Base-by-base conservation (phyloP, 1,284 basidiomycete species). In the Schizopora paradoxa region DNA sequence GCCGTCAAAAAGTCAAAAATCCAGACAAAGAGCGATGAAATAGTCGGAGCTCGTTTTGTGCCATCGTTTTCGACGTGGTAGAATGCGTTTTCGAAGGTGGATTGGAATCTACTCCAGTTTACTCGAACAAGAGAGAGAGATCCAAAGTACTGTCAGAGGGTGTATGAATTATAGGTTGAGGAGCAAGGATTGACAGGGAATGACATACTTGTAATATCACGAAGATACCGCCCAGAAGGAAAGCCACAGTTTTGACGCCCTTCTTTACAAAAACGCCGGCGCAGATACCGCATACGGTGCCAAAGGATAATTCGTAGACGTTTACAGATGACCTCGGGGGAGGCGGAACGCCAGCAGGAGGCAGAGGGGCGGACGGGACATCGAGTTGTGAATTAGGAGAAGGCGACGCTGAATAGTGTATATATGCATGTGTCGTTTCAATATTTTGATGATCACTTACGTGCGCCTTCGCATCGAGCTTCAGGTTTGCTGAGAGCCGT, bases 241-340 rank as follows among this genome's bases (percentile, higher is more conserved):
- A 93, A 0, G 92, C 94, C 18, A 89, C 64, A 2, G 79, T 69
- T 62, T 84, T 91, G 29, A 86, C 80, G 23, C 94, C 94, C 65
- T 96, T 96, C 69, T 95, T 96, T 57, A 96, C 74, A 61, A 98
- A 98, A 0, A 97, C 76, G 0, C 94, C 94, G 0, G 91, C 82
- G 58, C 91, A 97, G 40, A 97, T 63, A 2, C 93, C 91, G 49
- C 83, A 81, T 1, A 88, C 79, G 10, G 90, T 88, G 25, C 94
- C 93, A 60, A 97, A 96, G 0, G 82, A 74, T 36, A 97, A 78
- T 58, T 94, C 82, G 59, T 88, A 89, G n/a, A 82, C 51, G 51
- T 81, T 86, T 22, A 95, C 72, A 1, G 77, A 74, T 28, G 88
- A 91, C 41, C 70, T 57, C 1, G 88, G 82, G 1, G 75, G 77